These are phyloP conservation scores for Comarum palustre DNA, from an alignment of 306 rosid genomes.

Conservation along the genomic window DNA sequence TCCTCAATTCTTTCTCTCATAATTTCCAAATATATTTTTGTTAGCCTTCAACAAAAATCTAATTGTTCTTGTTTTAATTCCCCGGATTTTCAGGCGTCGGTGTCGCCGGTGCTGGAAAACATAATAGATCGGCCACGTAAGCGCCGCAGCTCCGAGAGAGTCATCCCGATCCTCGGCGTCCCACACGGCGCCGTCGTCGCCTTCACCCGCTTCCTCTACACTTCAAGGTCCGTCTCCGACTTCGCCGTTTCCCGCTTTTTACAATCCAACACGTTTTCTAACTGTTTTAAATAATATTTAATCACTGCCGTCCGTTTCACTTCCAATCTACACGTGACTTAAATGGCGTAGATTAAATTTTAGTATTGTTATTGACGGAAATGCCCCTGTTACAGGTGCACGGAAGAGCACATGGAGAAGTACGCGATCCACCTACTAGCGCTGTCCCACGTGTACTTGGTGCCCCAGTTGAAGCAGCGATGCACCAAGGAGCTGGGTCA, in stretches of 20 bases:
- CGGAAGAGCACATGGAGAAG: constrained; percentile 60
- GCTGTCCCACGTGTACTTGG: constrained; percentile 76
- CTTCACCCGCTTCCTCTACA: constrained; percentile 64
- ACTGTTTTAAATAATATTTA: background rate
- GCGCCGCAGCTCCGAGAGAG: constrained; percentile 52
- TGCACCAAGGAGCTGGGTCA: constrained; percentile 55
- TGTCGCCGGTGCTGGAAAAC: constrained; percentile 73
- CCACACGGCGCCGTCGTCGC: constrained; percentile 68
- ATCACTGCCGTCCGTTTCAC: background rate
- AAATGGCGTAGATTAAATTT: background rate
- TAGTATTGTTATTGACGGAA: constrained; percentile 26
- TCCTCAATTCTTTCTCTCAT: background rate
- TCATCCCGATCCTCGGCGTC: constrained; percentile 77
- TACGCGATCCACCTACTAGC: constrained; percentile 76
- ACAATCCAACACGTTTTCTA: background rate
- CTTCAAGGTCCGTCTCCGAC: constrained; percentile 47
- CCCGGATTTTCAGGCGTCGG: constrained; percentile 45
- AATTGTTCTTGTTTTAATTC: background rate
- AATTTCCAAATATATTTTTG: background rate
- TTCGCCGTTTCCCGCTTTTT: background rate
- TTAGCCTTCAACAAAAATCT: background rate
- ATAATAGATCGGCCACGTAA: constrained; percentile 62
- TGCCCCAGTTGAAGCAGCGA: constrained; percentile 71
- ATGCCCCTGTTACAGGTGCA: constrained; percentile 42
- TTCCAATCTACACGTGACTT: background rate